Evolutionary conservation across 352 stramenopile genomes (phyloP), one percentile per base, ranked within the genome.

Genomic region (Pythium folliculosum): DNA sequence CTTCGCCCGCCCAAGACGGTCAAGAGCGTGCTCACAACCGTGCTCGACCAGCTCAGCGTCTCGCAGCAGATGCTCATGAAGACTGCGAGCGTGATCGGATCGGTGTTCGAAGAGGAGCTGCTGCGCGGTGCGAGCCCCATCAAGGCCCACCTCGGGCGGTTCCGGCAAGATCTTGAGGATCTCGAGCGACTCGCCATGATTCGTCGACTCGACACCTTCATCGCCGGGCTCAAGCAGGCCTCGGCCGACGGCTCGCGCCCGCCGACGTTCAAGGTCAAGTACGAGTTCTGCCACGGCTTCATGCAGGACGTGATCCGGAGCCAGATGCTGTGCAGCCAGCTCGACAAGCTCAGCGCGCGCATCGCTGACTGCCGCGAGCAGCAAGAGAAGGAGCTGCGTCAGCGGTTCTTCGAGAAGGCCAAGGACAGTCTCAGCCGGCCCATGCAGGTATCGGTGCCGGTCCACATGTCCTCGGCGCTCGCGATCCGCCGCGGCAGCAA

Each of bases 51-150:
- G 54, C 74, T 96, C 21, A 91, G 83, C 1, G 82, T 93, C 1
- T 94, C 84, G 8, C 88, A 96, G 65, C 80, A 82, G 30, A 94
- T 94, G 83, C 73, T 96, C 16, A 85, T 96, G 78, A 96, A 96
- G 66, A 96, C 88, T 13, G 88, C 88, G 9, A 96, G 86, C 52
- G 81, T 90, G 22, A 89, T 96, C 30, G 88, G 84, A 8, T 71
- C 81, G 5, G 66, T 78, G 8, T 96, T 96, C 71, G 88, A 96
- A 54, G 76, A 88, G 48, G 84, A 94, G 38, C 72, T 86, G 13
- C 72, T 96, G 21, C 81, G 84, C 14, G 80, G 71, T 13, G 73
- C 86, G 45, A 90, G 83, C 30, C 88, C 84, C 3, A 94, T 96
- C 61, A 77, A 81, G 47, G 84, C 80, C 1, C 81, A 94, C 58